A percentile compares a stretch with the other conserved stretches of the same genome.
Evolutionary conservation across 768 basidiomycete species (phyloP).

Genomic region (Pleurotus salmoneostramineus): DNA sequence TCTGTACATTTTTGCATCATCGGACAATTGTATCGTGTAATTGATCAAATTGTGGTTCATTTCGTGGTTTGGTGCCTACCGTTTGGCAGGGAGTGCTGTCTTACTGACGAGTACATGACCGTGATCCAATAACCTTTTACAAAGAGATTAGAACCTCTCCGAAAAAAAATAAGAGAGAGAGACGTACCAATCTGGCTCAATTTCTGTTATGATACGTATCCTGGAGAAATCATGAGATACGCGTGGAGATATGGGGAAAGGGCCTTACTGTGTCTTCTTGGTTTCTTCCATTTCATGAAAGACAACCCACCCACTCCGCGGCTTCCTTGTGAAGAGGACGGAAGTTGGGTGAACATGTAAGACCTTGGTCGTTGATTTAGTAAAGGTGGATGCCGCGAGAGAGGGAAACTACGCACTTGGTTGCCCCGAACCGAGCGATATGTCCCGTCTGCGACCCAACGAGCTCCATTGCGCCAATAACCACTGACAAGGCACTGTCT

Average conservation of each 20-base stretch:
- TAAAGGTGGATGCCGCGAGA: no score
- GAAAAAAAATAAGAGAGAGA: neutral
- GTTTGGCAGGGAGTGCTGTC: neutral
- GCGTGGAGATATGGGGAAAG: neutral
- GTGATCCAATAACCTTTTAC: constrained; percentile 4
- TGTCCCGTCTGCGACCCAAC: constrained; percentile 90
- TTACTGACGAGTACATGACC: constrained; percentile 1
- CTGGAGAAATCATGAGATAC: constrained; percentile 33
- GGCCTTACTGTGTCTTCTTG: constrained; percentile 80
- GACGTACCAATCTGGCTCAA: constrained; percentile 88
- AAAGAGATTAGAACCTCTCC: neutral
- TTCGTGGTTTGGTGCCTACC: neutral
- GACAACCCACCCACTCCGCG: constrained; percentile 88
- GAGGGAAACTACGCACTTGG: constrained; percentile 38
- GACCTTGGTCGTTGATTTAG: constrained; percentile 37
- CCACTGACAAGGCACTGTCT: constrained; percentile 89
- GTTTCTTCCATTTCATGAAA: constrained; percentile 98
- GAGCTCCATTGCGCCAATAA: constrained; percentile 92
- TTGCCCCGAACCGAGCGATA: constrained; percentile 87
- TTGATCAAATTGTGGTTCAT: neutral
- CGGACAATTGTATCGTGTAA: no score
- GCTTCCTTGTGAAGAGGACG: constrained; percentile 89
- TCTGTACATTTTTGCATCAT: no score
- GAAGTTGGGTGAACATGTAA: constrained; percentile 93
- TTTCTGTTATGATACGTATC: constrained; percentile 89